These are phyloP conservation scores for Talaromyces stipitatus DNA, from an alignment of 495 filamentous ascomycete species.

Conservation along the genomic window DNA sequence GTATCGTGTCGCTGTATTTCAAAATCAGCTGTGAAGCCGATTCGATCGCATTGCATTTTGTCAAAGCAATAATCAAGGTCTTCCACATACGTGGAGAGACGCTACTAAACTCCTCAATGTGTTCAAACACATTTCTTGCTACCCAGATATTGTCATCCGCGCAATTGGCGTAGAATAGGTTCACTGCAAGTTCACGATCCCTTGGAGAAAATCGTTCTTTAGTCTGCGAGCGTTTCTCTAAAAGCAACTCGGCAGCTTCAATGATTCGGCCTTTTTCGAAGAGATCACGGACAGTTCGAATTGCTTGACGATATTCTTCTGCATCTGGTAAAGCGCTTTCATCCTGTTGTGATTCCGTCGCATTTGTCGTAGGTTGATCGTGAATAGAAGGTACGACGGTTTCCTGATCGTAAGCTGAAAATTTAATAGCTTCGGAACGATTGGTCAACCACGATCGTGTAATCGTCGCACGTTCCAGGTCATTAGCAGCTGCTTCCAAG, in stretches of 20 bases:
- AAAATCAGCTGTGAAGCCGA: conserved; percentile 28
- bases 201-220: conserved; percentile 19
- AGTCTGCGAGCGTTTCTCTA: conserved; percentile 16
- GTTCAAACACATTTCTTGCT: conserved; percentile 30
- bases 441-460: background rate
- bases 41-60: conserved; percentile 33
- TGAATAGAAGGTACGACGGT: background rate
- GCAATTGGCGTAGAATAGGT: conserved; percentile 32
- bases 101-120: conserved; percentile 25
- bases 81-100: conserved; percentile 32
- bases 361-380: background rate
- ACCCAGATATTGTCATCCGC: conserved; percentile 31
- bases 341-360: background rate
- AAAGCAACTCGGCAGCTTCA: conserved; percentile 33
- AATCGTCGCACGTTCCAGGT: background rate
- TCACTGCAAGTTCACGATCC: conserved; percentile 21
- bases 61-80: conserved; percentile 29
- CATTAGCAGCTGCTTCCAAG: background rate
- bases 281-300: conserved; percentile 1
- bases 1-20: conserved; percentile 19
- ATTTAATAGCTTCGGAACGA: background rate
- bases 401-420: background rate
- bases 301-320: background rate
- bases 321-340: background rate
- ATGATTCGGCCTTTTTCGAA: conserved; percentile 15